Base-by-base conservation (phyloP, 768 basidiomycete genomes). In the Tubosaeta sp. region DNA sequence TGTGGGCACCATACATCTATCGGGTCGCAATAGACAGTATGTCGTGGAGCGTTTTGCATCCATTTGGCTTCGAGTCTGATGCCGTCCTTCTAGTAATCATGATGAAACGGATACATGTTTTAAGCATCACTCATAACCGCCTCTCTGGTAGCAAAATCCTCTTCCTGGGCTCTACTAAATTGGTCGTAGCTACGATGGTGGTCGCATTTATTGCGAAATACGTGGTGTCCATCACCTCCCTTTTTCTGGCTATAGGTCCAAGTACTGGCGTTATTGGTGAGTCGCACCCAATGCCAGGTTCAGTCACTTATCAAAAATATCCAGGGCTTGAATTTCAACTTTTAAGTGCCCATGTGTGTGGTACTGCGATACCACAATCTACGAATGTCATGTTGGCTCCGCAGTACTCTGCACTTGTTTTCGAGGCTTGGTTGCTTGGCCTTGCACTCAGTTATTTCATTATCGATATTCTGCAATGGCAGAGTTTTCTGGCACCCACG, bases 21-120 rank as follows among this genome's bases (percentile, higher is more conserved):
- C 45, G 53, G 24, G 3, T 56, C 1, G 59, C 59, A 8, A 54
- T 59, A 57, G 60, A 62, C 40, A 48, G 60, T 61, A 42, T 7
- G 58, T 53, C 29, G 12, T 50, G 30, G 4, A 4, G 13, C 6
- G 1, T 6, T 13, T 35, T n/a, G 7, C 16, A 16, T 9, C 24
- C 21, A 13, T 22, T 29, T 25, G n/a, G 2, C 7, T 9, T 6
- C 12, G 22, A 6, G 6, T 30, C 41, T 53, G 10, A 61, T 7
- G 10, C 6, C 12, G 4, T 34, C 6, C 25, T 35, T 27, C 9
- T 8, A 61, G 60, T 54, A 10, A 56, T 61, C 43, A 50, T 61
- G 60, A 61, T 61, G 38, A 61, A 43, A 40, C 55, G 60, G 40
- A 30, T 61, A 53, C 16, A 54, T 2, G 56, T 45, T 10, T 24